Conservation (phyloP, 208 protist species). For the Trypanosoma congolense region DNA sequence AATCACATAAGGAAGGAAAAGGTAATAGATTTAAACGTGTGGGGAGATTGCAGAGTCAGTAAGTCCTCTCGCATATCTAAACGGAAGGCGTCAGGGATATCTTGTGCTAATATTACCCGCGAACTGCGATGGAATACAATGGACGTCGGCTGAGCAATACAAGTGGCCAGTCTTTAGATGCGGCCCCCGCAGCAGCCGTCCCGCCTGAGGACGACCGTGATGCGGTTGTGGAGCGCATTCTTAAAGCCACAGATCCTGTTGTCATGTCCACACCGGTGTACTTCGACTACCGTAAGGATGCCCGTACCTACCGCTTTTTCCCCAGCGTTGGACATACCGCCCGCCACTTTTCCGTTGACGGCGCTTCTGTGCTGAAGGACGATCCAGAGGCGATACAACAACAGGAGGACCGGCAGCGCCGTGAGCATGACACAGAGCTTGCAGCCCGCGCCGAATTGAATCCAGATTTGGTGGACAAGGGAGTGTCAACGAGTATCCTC, state of each 20-base stretch:
- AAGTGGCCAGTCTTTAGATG: neutral
- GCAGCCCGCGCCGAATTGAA: conserved; percentile 83
- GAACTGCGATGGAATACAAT: neutral
- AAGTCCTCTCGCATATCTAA: neutral
- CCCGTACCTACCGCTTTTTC: conserved; percentile 84
- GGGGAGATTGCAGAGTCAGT: neutral
- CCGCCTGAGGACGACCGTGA: conserved; percentile 60
- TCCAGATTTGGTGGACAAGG: conserved; percentile 75
- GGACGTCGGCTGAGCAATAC: conserved; percentile 6
- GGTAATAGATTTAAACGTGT: too few relatives aligned
- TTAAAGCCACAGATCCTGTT: conserved; percentile 91
- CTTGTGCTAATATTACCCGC: neutral
- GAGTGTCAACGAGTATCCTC: conserved; percentile 83
- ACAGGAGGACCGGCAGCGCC: conserved; percentile 72
- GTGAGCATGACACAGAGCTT: conserved; percentile 57
- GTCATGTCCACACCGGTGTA: conserved; percentile 90
- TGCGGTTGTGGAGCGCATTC: conserved; percentile 86
- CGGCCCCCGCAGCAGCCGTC: conserved; percentile 7
- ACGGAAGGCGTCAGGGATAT: neutral
- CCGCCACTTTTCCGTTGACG: conserved; percentile 82
- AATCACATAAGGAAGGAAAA: too few relatives aligned
- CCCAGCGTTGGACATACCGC: conserved; percentile 84
- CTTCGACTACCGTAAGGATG: conserved; percentile 92
- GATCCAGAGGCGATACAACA: conserved; percentile 86
- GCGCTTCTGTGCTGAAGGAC: conserved; percentile 76